A percentile compares a stretch with the other conserved stretches of the same genome.
phyloP scores from a whole-genome alignment of 495 filamentous ascomycete species.

The Penicillium dipodomyicola region DNA sequence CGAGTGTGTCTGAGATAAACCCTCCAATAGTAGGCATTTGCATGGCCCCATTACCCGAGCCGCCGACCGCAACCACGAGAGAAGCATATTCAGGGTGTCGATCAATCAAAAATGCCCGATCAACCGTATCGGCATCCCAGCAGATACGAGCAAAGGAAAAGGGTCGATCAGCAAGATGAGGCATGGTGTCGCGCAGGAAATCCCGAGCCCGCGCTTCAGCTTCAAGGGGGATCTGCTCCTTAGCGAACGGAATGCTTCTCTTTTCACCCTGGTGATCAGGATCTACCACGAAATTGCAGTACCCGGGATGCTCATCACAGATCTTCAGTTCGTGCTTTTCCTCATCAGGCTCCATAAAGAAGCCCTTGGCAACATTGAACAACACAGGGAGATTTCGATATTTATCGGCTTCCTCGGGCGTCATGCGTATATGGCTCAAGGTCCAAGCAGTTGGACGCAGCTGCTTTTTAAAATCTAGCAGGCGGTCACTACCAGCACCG shows the following conservation, averaged over 20 bases:
- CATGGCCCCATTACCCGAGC: constrained; percentile 53
- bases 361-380: constrained; percentile 51
- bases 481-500: constrained; percentile 45
- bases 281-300: constrained; percentile 44
- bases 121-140: constrained; percentile 38
- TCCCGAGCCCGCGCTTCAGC: constrained; percentile 28
- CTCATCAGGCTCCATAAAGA: constrained; percentile 56
- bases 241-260: constrained; percentile 45
- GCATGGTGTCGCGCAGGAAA: constrained; percentile 44
- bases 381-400: constrained; percentile 50
- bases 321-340: constrained; percentile 53
- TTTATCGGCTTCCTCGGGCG: constrained; percentile 36
- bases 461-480: constrained; percentile 53
- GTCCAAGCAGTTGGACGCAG: constrained; percentile 55
- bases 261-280: constrained; percentile 20
- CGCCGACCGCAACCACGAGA: constrained; percentile 50
- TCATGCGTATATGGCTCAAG: constrained; percentile 50
- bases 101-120: constrained; percentile 53
- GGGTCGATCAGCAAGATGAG: constrained; percentile 23
- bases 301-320: constrained; percentile 57
- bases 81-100: constrained; percentile 41
- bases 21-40: constrained; percentile 50
- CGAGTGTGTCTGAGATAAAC: constrained; percentile 25
- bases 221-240: constrained; percentile 37
- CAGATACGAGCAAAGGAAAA: constrained; percentile 27